Base-by-base conservation (phyloP, 2,329 filamentous ascomycete genomes). In the Trichophyton verrucosum region DNA sequence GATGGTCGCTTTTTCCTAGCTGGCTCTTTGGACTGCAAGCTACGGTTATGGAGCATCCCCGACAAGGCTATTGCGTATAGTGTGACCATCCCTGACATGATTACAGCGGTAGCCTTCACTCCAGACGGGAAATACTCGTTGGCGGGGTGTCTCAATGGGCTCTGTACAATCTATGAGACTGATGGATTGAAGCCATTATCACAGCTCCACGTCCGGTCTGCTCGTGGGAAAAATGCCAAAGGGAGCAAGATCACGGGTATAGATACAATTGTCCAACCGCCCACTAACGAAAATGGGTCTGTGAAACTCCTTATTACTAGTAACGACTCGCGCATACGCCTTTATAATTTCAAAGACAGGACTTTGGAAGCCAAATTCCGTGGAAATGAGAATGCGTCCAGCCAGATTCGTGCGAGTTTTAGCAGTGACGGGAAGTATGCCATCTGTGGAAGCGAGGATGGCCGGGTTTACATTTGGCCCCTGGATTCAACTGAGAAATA, bases 171-270 rank as follows among this genome's bases (percentile, higher is more conserved):
- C 66, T 96, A 92, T 73, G 89, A 96, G 61, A 99, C 94, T 0
- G 91, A 97, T 67, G 90, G 90, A 0, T 76, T 99, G 58, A 94
- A 89, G 68, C 83, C 86, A 59, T 83, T 89, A 65, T 87, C 87
- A 1, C 91, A 96, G 70, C 86, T 97, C 33, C 91, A 96, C 66
- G 91, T 96, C n/a, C 86, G 91, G 51, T 96, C 91, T 0, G 90
- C 90, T 0, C 82, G 91, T 62, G 92, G 94, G 2, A 91, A 91
- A 70, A 97, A 96, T 69, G 88, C 91, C 3, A 96, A 95, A 72
- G 92, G 92, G 4, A 96, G 91, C 76, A 99, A 99, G 72, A 96
- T 99, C 66, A 97, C 94, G 0, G 91, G 91, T 5, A 96, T 99
- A 59, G 86, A 92, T 68, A 87, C 90, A 0, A 85, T 86, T 65